Base-by-base conservation (phyloP, 2,329 filamentous ascomycete species). In the Paecilomyces formosus region DNA sequence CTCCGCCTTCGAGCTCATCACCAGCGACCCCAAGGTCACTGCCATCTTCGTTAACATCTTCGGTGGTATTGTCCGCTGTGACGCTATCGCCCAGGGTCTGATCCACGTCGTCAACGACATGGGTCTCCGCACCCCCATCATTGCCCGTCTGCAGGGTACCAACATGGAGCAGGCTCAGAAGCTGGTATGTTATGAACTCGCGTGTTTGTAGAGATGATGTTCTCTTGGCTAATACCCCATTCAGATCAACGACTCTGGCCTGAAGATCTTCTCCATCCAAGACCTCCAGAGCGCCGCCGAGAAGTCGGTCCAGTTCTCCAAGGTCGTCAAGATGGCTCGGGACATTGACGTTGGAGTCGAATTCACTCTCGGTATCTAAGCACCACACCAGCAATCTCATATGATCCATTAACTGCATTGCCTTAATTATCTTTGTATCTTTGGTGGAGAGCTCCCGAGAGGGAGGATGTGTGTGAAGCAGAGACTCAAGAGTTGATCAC, bases 21-120 rank as follows among this genome's bases (percentile, higher is more conserved):
- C 94, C 69, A 94, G 88, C 79, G 94, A 99, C 78, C 87, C 92
- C 73, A 97, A 97, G 85, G 94, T 99, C 66, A 93, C 92, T 55
- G 94, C 94, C 71, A 94, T 99, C 81, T 99, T 99, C 70, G 94
- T 99, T 82, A 99, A 99, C 86, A 99, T 99, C 78, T 99, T 99
- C 74, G 94, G 94, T 75, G 94, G 94, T 80, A 99, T 99, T 69
- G 94, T 99, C 68, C 87, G 94, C 71, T 99, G 94, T 76, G 94
- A 99, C 76, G 92, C 90, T 72, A 99, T 99, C 74, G 94, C 94
- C 66, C 89, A 92, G 78, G 94, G 94, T 72, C 84, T 99, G 69
- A 96, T 99, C 81, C 88, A 90, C 75, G 96, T 96, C 59, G 94
- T 94, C 62, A 85, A 96, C 81, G 86, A 86, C 71, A 92, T 99